phyloP scores from a whole-genome alignment of 805 yeast genomes.

The Starmera quercuum region DNA sequence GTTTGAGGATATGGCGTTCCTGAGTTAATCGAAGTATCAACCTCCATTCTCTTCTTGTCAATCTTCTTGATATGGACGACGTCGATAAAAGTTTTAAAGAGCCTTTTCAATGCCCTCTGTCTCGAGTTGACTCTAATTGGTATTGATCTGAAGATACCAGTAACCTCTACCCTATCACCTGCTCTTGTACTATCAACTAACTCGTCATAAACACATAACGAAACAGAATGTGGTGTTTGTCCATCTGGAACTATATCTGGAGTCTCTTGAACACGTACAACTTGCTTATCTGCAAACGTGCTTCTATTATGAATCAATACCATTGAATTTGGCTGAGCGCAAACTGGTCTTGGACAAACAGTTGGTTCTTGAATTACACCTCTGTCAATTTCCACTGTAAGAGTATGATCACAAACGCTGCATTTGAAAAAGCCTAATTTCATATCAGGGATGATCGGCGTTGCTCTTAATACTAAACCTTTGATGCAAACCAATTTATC shows the following conservation, averaged over 20 bases:
- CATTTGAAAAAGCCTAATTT: conserved; percentile 94
- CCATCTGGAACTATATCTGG: conserved; percentile 97
- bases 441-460: conserved; percentile 96
- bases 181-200: conserved; percentile 91
- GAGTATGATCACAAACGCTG: conserved; percentile 88
- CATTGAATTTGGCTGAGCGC: conserved; percentile 83
- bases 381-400: conserved; percentile 86
- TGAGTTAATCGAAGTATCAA: conserved; percentile 61
- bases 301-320: conserved; percentile 86
- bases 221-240: conserved; percentile 95
- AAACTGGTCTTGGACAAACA: conserved; percentile 82
- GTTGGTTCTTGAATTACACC: conserved; percentile 93
- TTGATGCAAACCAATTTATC: conserved; percentile 88
- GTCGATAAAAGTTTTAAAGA: conserved; percentile 90
- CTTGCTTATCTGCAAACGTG: conserved; percentile 91
- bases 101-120: conserved; percentile 73
- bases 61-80: conserved; percentile 88
- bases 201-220: conserved; percentile 91
- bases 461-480: conserved; percentile 83
- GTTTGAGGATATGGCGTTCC: conserved; percentile 43
- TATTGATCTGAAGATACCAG: conserved; percentile 88
- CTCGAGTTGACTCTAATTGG: conserved; percentile 86
- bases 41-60: conserved; percentile 73
- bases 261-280: conserved; percentile 88
- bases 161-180: conserved; percentile 93